phyloP scores from a whole-genome alignment of 2,329 filamentous ascomycete genomes.

The Thermochaetoides dissita region DNA sequence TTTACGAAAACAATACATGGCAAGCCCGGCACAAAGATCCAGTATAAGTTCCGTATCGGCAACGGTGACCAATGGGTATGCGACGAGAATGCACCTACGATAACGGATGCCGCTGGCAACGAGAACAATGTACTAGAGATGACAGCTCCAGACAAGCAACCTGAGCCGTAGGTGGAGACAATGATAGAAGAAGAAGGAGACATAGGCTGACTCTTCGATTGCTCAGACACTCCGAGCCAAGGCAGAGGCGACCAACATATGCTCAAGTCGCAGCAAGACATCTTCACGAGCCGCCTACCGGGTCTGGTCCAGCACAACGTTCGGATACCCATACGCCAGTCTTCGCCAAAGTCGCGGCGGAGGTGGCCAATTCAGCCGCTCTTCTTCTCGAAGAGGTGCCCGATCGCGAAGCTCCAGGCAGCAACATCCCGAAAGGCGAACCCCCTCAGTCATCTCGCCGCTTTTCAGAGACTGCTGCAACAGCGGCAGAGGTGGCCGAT shows the following conservation, averaged over 20 bases:
- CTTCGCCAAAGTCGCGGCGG: conserved; percentile 17
- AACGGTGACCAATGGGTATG: conserved; percentile 56
- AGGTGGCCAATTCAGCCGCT: conserved; percentile 23
- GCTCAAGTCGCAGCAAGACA: conserved; percentile 2
- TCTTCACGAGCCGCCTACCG: neutral
- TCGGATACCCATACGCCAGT: too few relatives aligned
- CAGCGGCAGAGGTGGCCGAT: conserved; percentile 27
- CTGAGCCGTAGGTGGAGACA: too few relatives aligned
- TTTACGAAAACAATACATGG: conserved; percentile 45
- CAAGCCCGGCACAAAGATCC: conserved; percentile 44
- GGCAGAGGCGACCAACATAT: neutral
- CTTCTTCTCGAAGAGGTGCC: conserved; percentile 19
- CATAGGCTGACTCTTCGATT: too few relatives aligned
- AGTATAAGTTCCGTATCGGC: conserved; percentile 64
- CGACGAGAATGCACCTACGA: conserved; percentile 45
- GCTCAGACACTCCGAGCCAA: too few relatives aligned
- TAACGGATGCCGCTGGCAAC: conserved; percentile 31
- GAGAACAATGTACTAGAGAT: conserved; percentile 32
- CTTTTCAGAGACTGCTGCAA: conserved; percentile 27
- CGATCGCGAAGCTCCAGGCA: conserved; percentile 8
- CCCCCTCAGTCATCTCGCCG: conserved; percentile 22
- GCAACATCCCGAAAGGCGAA: conserved; percentile 13
- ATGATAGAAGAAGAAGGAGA: too few relatives aligned
- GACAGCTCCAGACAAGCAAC: neutral
- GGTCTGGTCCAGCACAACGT: too few relatives aligned